A percentile compares a stretch with the other conserved stretches of the same genome.
These are phyloP conservation scores for Paralagenidium karlingii DNA, from an alignment of 352 stramenopile species.

Conservation along the genomic window DNA sequence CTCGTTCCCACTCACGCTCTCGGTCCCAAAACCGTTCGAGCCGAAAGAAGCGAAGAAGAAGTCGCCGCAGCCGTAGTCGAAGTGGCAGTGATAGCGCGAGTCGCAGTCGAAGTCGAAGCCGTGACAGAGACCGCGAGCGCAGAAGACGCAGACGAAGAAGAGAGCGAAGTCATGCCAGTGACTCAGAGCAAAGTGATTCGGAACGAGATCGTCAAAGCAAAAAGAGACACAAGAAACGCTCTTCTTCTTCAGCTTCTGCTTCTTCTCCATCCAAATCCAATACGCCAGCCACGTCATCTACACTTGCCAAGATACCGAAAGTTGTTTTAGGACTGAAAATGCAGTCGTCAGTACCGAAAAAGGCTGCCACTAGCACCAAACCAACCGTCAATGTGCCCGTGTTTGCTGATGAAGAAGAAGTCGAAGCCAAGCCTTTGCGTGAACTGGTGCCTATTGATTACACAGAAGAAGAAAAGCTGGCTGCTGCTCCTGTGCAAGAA, in stretches of 20 bases:
- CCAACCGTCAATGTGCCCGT: constrained; percentile 6
- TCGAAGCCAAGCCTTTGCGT: constrained; percentile 20
- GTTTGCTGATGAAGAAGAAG: constrained; percentile 25
- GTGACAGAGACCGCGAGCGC: constrained; percentile 4
- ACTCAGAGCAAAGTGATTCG: too few species aligned
- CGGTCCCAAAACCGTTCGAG: constrained; percentile 15
- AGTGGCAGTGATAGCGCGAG: constrained; percentile 4
- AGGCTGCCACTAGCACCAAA: constrained; percentile 12
- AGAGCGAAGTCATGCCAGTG: too few species aligned
- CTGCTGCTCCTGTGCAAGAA: constrained; percentile 9
- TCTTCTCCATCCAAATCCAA: too few species aligned
- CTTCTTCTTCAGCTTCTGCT: too few species aligned
- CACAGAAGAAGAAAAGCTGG: constrained; percentile 25
- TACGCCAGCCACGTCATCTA: constrained; percentile 10
- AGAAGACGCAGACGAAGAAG: constrained; percentile 2
- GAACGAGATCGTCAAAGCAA: constrained; percentile 8
- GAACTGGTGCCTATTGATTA: constrained; percentile 37
- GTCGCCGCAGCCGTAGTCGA: constrained; percentile 11
- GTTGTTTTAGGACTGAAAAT: constrained; percentile 36
- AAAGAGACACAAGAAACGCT: too few species aligned
- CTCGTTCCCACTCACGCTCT: constrained; percentile 12
- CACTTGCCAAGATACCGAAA: constrained; percentile 14
- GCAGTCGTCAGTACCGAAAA: constrained; percentile 11
- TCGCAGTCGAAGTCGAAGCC: constrained; percentile 17
- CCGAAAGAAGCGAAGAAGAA: constrained; percentile 5